These are phyloP conservation scores for Tuber aestivum DNA, from an alignment of 495 filamentous ascomycete species.

Conservation along the genomic window DNA sequence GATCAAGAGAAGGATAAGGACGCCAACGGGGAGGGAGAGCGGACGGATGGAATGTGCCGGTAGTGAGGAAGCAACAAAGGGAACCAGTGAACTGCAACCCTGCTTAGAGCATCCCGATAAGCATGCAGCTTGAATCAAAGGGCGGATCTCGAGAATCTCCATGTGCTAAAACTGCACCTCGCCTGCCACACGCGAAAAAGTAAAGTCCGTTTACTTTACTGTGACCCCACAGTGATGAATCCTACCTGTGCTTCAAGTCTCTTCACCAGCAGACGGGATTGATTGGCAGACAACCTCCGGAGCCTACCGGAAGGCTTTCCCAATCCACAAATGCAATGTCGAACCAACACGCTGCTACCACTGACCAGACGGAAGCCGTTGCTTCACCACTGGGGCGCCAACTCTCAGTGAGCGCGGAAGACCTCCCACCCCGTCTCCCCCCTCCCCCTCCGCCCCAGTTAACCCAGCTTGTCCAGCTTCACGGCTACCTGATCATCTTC, in stretches of 20 bases:
- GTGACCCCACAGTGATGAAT: not conserved
- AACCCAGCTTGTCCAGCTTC: slow-evolving; percentile 44
- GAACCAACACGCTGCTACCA: not conserved
- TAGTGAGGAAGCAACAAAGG: not conserved
- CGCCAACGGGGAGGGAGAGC: not conserved
- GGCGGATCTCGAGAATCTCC: not conserved
- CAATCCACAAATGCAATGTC: slow-evolving; percentile 11
- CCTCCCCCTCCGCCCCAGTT: slow-evolving; percentile 12
- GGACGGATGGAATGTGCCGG: not conserved
- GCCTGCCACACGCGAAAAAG: not conserved
- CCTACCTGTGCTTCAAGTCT: not conserved
- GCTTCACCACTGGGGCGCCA: slow-evolving; percentile 21
- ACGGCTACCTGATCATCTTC: slow-evolving; percentile 80
- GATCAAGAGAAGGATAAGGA: not conserved
- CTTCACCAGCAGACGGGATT: not conserved
- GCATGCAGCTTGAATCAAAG: not conserved
- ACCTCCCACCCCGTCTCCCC: not conserved
- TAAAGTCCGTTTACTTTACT: not conserved
- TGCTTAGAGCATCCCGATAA: not conserved
- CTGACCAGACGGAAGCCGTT: slow-evolving; percentile 25
- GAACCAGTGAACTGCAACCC: slow-evolving; percentile 4
- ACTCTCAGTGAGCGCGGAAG: slow-evolving; percentile 11
- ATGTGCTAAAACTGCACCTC: not conserved
- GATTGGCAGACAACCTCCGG: not conserved
- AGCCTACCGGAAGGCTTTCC: not conserved